Base-by-base conservation (phyloP, 352 stramenopile species). In the Poterioochromonas sp. region DNA sequence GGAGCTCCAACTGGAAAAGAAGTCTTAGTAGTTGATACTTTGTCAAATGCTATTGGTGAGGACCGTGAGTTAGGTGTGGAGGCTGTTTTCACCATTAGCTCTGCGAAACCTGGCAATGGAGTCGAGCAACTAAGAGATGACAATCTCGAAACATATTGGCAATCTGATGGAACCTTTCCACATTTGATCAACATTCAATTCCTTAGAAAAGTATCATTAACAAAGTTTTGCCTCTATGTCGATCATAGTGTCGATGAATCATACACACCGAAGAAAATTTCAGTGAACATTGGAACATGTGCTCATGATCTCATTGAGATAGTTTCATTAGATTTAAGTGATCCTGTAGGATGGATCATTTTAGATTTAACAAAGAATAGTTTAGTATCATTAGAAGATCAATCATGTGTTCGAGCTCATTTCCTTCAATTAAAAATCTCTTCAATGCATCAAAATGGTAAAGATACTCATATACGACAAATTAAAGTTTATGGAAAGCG, bases 111-210 rank as follows among this genome's bases (percentile, higher is more conserved):
- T 5, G 94, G 94, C 64, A 99, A 98, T 82, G 94, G 94, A 20
- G 93, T 98, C 1, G 92, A 98, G 78, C 93, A 98, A 85, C 85
- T 99, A 37, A 86, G 92, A 20, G 94, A 99, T 80, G 90, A 96
- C 77, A 96, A 88, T 79, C 84, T 93, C 44, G 93, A 98, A 80
- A 98, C 94, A 3, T 99, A 98, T 82, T 99, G 95, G 94, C 95
- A 99, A 83, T 96, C 89, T 76, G 89, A 93, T 80, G 89, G 89
- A 5, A 82, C 87, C 26, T 93, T 98, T 83, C 94, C 95, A 37
- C 95, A 99, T 81, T 86, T 95, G 65, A 97, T 98, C 82, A 98
- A 97, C 85, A 92, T 98, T 71, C 92, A 98, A 84, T 98, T 99
- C 84, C 87, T 90, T 70, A 89, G 90, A 81, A 95, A 97, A 81